phyloP scores from a whole-genome alignment of 305 asterid species.

The Euphrasia arctica region DNA sequence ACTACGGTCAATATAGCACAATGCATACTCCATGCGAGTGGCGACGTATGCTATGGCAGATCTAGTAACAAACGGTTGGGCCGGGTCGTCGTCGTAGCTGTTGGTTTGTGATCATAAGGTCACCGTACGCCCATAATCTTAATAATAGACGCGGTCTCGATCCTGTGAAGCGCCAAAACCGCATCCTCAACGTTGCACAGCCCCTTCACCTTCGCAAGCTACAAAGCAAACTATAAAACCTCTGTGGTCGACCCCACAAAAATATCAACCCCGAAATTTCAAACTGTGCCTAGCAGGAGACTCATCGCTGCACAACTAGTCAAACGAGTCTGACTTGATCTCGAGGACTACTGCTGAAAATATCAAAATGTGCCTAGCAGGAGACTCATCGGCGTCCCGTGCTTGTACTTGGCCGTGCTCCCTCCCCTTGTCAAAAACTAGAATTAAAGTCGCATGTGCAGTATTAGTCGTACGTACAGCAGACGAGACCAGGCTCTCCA shows the following conservation, averaged over 20 bases:
- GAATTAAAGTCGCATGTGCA: no score
- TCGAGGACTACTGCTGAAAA: conserved; percentile 68
- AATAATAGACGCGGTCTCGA: conserved; percentile 55
- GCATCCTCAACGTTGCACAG: conserved; percentile 61
- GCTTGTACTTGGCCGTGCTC: no score
- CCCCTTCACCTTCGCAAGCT: conserved; percentile 50
- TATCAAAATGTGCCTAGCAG: conserved; percentile 13
- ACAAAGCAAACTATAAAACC: conserved; percentile 48
- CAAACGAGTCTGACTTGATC: conserved; percentile 47
- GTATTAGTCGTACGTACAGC: no score
- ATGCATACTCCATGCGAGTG: no score
- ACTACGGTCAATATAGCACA: no score
- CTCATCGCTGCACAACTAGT: conserved; percentile 60
- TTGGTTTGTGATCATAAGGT: no score
- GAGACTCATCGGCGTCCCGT: conserved; percentile 37
- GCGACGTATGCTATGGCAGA: no score
- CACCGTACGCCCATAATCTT: conserved; percentile 51
- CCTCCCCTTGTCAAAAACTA: no score
- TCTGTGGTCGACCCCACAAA: conserved; percentile 47
- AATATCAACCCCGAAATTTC: conserved; percentile 39
- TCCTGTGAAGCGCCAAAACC: conserved; percentile 52
- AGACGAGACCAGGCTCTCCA: no score
- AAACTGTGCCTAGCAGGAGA: conserved; percentile 63
- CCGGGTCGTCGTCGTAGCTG: no score
- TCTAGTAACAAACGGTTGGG: no score